Base-by-base conservation (phyloP, 163 green algal genomes). In the Chlamydomonas reinhardtii region DNA sequence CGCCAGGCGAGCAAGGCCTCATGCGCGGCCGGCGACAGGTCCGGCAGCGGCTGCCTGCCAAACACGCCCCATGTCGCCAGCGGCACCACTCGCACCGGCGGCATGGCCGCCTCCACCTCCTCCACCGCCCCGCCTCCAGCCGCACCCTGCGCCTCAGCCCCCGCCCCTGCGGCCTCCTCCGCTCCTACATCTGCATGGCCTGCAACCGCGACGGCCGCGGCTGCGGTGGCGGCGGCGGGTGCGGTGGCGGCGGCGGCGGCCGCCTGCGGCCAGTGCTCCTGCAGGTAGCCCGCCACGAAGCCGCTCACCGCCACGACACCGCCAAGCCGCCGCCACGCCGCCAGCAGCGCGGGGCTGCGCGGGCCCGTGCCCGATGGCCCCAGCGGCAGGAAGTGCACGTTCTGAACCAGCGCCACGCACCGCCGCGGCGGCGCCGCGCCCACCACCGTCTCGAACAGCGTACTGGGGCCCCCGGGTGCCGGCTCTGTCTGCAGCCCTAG, bases 301-400 rank as follows among this genome's bases (percentile, higher is more conserved):
- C 65, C 56, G 20, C 89, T 93, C 25, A 92, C 88, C 24, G 77
- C 86, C 0, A 89, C 24, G 0, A 93, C 72, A 2, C 83, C 87
- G 27, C 64, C 84, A 20, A 92, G n/a, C 12, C 19, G n/a, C 2
- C 1, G 4, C 91, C 91, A 94, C 4, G 87, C 86, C 15, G 69
- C 37, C 24, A 93, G 73, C 39, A 93, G 76, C 1, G 29, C 32
- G 20, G 39, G 54, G 2, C 12, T 35, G 15, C 91, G 81, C 12
- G 76, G 65, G 15, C 66, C 73, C 6, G 74, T 92, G 31, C 91
- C 91, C 12, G n/a, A 62, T 4, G 86, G 83, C 2, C 91, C 91
- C 52, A 94, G 80, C 22, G 91, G 91, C 65, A 94, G 74, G 74
- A 94, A 94, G 72, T 94, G 91, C 19, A 92, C 87, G 83, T 94